Evolutionary conservation across 805 yeast genomes (phyloP), one percentile per base, ranked within the genome.

Genomic region (Groenewaldozyma salmanticensis): DNA sequence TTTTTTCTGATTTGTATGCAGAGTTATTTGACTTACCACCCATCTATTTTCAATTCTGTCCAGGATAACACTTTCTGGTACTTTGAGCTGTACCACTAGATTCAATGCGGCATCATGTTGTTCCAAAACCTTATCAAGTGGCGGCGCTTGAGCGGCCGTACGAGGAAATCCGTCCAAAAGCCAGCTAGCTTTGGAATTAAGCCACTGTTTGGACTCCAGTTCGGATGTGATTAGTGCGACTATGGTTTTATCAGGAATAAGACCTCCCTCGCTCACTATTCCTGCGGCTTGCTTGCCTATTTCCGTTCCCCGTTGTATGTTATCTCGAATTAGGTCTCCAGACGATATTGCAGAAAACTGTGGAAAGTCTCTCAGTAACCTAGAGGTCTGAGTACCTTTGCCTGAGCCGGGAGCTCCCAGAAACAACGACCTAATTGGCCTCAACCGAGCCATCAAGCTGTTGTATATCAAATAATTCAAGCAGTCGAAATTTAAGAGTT

Each of bases 351-450:
- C 65, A 11, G 68, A 58, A 18, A 88, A 59, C 3, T 56, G 52
- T 1, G 81, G 72, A 43, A 78, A 70, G 32, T 64, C 60, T 39
- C 72, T 70, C 44, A 80, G 58, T 3, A 88, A 65, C 44, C 78
- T 69, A 2, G 81, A 62, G 0, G 95, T 81, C 50, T 81, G 83
- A 0, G 97, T 88, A 1, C 96, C 96, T 57, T 88, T 88, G 1
- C 97, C 97, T 1, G 95, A 72, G 0, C 97, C 97, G 0, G 97
- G 97, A 0, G 96, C 95, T 2, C 96, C 96, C 20, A 90, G 64
- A 5, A 88, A 66, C 21, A 88, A 67, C 31, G 86, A 60, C 52
- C 96, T 41, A n/a, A 53, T 31, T 7, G 57, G 54, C 31, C 50
- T 37, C 21, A 48, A 22, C 19, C 18, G 17, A 4, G 31, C 16